A percentile compares a stretch with the other conserved stretches of the same genome.
These are phyloP conservation scores for Cylindrotheca closterium DNA, from an alignment of 108 stramenopile genomes.

Conservation along the genomic window DNA sequence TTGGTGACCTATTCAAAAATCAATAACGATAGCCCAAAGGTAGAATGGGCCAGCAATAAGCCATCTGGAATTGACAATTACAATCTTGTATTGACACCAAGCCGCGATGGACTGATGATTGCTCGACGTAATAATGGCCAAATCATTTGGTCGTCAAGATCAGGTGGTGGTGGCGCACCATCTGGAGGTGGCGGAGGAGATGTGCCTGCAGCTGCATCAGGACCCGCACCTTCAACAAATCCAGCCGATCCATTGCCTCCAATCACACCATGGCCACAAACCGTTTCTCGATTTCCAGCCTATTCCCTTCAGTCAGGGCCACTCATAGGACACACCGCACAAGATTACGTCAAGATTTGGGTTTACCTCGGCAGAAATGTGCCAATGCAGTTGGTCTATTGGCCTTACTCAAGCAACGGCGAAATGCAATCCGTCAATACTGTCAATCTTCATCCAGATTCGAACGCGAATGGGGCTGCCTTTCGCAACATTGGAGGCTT, in stretches of 20 bases:
- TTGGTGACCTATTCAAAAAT: neutral
- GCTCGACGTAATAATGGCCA: neutral
- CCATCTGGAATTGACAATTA: neutral
- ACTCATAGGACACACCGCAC: slow-evolving; percentile 26
- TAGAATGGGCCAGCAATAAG: neutral
- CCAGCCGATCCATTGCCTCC: neutral
- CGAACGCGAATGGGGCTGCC: slow-evolving; percentile 2
- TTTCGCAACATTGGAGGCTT: neutral
- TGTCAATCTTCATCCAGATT: neutral
- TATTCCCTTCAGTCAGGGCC: slow-evolving; percentile 16
- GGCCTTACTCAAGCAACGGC: neutral
- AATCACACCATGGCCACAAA: neutral
- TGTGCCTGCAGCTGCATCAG: no score
- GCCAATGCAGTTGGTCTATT: slow-evolving; percentile 16
- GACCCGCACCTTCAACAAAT: no score
- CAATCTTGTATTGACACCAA: neutral
- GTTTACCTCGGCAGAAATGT: slow-evolving; percentile 11
- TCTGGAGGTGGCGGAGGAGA: no score
- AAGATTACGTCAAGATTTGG: slow-evolving; percentile 20
- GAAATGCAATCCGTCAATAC: neutral
- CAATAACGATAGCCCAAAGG: neutral
- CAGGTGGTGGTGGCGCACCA: no score
- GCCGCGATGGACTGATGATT: neutral
- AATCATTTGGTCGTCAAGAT: neutral
- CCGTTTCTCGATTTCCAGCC: neutral